A percentile compares a stretch with the other conserved stretches of the same genome.
These are phyloP conservation scores for Nicotiana sylvestris DNA, from an alignment of 257 asterid species.

Conservation along the genomic window DNA sequence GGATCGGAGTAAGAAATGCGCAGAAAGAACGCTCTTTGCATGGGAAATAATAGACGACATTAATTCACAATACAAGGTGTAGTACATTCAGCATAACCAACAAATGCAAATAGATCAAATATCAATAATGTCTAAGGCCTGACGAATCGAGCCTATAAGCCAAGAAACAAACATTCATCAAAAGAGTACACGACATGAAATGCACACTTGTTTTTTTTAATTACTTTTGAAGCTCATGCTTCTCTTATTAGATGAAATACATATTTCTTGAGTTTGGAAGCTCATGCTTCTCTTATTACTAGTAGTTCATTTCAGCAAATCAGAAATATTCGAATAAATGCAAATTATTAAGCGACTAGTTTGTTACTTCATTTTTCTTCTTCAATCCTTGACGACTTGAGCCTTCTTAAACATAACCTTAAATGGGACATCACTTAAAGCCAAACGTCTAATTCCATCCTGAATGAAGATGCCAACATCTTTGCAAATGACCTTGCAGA, in stretches of 20 bases:
- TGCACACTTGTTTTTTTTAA: too few species aligned
- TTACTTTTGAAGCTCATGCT: not conserved
- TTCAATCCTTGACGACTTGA: not conserved
- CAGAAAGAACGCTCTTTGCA: too few species aligned
- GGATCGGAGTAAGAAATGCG: too few species aligned
- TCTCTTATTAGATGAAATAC: not conserved
- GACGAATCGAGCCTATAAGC: not conserved
- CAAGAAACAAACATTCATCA: not conserved
- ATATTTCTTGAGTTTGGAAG: not conserved
- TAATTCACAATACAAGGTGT: too few species aligned
- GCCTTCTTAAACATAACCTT: conserved; percentile 23
- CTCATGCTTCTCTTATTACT: conserved; percentile 1
- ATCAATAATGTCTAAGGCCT: too few species aligned
- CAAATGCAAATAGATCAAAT: too few species aligned
- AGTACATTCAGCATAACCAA: too few species aligned
- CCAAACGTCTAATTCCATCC: conserved; percentile 42
- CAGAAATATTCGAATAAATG: not conserved
- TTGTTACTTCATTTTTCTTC: not conserved
- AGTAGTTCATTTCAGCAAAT: not conserved
- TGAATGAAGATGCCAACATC: conserved; percentile 39
- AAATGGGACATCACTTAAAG: conserved; percentile 22
- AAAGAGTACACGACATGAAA: not conserved
- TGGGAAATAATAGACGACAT: too few species aligned
- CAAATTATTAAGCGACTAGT: not conserved
- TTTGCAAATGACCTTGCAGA: conserved; percentile 42